Evolutionary conservation across 169 alveolate species (phyloP).

Genomic region (Theileria orientalis): DNA sequence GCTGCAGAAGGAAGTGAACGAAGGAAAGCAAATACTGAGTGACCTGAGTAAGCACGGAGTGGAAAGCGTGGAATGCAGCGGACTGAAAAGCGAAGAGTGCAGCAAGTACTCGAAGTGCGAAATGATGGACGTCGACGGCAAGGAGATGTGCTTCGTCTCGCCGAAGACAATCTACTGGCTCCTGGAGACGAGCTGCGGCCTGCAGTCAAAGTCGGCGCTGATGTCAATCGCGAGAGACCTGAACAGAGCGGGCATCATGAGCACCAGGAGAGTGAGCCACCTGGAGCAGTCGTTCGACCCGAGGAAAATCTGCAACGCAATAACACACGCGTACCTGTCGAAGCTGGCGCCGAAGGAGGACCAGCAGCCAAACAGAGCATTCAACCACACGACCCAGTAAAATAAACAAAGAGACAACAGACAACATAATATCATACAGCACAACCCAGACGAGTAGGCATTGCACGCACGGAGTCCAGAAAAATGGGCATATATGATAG

Average conservation of each 20-base stretch:
- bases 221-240: conserved; percentile 56
- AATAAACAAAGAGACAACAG: background rate
- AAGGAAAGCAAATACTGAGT: conserved; percentile 40
- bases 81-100: conserved; percentile 40
- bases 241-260: conserved; percentile 57
- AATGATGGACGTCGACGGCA: conserved; percentile 45
- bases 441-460: background rate
- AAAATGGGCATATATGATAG: too few species aligned
- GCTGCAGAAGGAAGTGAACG: conserved; percentile 20
- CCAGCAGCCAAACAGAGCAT: conserved; percentile 37
- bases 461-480: too few species aligned
- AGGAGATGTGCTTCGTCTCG: conserved; percentile 60
- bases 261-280: conserved; percentile 35
- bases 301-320: conserved; percentile 60
- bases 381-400: conserved; percentile 1
- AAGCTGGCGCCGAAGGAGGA: conserved; percentile 39
- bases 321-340: conserved; percentile 63
- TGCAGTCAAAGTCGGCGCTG: conserved; percentile 69
- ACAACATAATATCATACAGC: background rate
- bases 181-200: conserved; percentile 62
- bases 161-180: conserved; percentile 64
- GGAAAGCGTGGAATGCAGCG: conserved; percentile 34
- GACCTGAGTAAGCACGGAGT: conserved; percentile 55
- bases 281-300: conserved; percentile 60
- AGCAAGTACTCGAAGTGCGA: conserved; percentile 51